phyloP scores from a whole-genome alignment of 2,329 filamentous ascomycete genomes.

The Chaetomiaceae sp. region DNA sequence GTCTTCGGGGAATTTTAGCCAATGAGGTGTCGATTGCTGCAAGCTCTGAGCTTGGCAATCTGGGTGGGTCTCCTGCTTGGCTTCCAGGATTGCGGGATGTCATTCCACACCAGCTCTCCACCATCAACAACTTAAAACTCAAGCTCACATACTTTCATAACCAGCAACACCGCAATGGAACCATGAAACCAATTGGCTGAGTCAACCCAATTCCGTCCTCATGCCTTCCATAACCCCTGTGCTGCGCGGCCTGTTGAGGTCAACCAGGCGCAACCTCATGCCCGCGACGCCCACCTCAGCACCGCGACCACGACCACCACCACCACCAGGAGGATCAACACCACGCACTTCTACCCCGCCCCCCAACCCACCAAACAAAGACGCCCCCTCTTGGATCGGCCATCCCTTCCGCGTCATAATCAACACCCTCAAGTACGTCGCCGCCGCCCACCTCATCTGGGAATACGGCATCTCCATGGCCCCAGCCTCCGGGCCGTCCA shows the following conservation, averaged over 20 bases:
- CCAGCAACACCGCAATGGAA: not conserved
- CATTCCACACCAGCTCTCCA: not conserved
- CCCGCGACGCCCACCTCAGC: not conserved
- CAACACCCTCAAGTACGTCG: conserved; percentile 43
- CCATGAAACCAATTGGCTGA: not conserved
- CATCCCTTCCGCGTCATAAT: conserved; percentile 41
- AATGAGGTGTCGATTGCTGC: not conserved
- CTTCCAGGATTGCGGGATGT: no score
- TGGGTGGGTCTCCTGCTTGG: not conserved
- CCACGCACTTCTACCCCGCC: not conserved
- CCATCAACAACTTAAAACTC: not conserved
- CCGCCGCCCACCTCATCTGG: conserved; percentile 46
- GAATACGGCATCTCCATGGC: conserved; percentile 60
- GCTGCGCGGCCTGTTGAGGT: conserved; percentile 11
- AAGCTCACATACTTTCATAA: not conserved
- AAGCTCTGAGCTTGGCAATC: conserved; percentile 5
- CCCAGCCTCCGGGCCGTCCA: conserved; percentile 67
- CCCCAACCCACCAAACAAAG: conserved; percentile 21
- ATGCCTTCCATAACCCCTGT: conserved; percentile 8
- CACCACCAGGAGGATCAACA: not conserved
- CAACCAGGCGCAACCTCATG: not conserved
- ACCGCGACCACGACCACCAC: not conserved
- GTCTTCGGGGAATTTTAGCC: conserved; percentile 13
- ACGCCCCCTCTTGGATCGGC: conserved; percentile 31
- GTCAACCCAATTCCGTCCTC: not conserved